Evolutionary conservation across 106 monocot genomes (phyloP), one percentile per base, ranked within the genome.

Genomic region (Apostasia ramifera): DNA sequence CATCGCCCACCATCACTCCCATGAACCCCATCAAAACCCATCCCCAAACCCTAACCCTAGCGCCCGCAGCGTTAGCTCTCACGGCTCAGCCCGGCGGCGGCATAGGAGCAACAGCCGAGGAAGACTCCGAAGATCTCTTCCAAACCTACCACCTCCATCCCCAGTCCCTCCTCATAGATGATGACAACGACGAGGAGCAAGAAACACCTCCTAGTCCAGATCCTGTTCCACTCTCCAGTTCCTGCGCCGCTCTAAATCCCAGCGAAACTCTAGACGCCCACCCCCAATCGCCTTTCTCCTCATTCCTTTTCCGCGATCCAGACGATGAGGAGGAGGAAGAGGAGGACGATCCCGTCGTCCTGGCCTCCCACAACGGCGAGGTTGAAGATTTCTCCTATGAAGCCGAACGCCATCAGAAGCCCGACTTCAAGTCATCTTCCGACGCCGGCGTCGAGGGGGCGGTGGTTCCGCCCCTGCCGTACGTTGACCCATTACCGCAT

Each of bases 401-500:
- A 7, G 26, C 61, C 43, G 68, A 76, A 56, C 58, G 71, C 11
- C 60, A 76, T 42, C 47, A 6, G 40, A 55, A 62, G 55, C 67
- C 57, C 63, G 59, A 68, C 44, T 47, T 37, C 14, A 65, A 73
- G n/a, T 58, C 73, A 55, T 42, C 62, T 15, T 42, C 63, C 10
- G 39, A 78, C 40, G 44, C 65, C 39, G 37, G 58, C 56, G 47
- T 69, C 59, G 51, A 47, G 40, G 63, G 26, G 6, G 47, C 71
- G 10, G 41, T 10, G 11, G 14, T 5, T 47, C 66, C 41, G 52
- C 14, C 12, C 5, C 12, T 77, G 12, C 77, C 78, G 11, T 56
- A 14, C 40, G 62, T 89, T 45, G 85, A 89, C 72, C 82, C 89
- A 5, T 53, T 80, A 12, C 85, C 89, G 8, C 89, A 89, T 41